Evolutionary conservation across 2,329 filamentous ascomycete species (phyloP), one percentile per base, ranked within the genome.

Genomic region (Phialemoniopsis sp.): DNA sequence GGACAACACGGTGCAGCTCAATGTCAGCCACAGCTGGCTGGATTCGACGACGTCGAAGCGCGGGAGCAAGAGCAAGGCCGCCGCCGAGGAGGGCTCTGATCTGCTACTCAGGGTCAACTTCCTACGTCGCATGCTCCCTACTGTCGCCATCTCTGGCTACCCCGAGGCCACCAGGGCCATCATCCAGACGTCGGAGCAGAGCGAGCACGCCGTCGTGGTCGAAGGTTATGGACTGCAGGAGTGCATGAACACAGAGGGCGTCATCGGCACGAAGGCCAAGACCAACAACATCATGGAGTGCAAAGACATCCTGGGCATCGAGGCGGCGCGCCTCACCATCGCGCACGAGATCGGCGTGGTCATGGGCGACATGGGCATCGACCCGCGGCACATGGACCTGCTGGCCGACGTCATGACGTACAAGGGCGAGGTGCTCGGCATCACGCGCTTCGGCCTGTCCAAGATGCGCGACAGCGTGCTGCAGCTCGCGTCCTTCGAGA

Each of bases 391-490:
- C 67, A 97, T 98, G 89, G 86, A 96, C 60, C 77, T 98, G 14
- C 79, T 98, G 2, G 91, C 93, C 10, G 93, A 98, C 56, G 90
- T 96, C 39, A 98, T 98, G 93, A 97, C 93, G 1, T 97, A 91
- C 75, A 97, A 96, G 69, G 93, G 93, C 37, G 91, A 97, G 51
- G 87, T 98, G 0, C 76, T 96, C 14, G 93, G 93, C 37, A 98
- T 98, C 58, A 98, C 93, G 3, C 85, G 93, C 26, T 97, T 97
- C 62, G 93, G 93, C 37, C 73, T 98, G 18, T 87, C 89, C 41
- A 98, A 97, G 73, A 97, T 95, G 85, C 78, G 93, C 37, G 93
- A 98, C 62, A 87, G 80, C 13, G 93, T 97, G 10, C 70, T 98
- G 40, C 93, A 98, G 63, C 76, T 98, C 12, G 93, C 93, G 1